Evolutionary conservation across 208 protist species (phyloP).

Genomic region (Leishmania major): DNA sequence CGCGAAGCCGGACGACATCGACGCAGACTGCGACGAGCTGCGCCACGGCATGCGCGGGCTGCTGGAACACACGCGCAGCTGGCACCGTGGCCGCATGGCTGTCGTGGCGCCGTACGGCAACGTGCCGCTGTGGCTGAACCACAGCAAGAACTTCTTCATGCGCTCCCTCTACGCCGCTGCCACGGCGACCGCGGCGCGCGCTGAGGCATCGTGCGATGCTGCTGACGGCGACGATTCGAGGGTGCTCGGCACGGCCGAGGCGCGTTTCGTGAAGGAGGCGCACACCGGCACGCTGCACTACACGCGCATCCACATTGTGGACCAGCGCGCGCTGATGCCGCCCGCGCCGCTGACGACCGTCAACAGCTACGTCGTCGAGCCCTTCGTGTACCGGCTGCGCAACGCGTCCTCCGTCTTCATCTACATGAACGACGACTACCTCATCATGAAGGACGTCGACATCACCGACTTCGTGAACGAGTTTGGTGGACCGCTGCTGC

Average conservation of each 20-base stretch:
- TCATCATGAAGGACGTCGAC: conserved; percentile 26
- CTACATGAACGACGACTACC: conserved; percentile 29
- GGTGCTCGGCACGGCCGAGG: conserved; percentile 2
- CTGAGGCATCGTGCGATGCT: not conserved
- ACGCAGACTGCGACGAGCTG: conserved; percentile 29
- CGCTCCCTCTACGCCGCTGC: conserved; percentile 11
- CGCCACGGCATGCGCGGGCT: conserved; percentile 27
- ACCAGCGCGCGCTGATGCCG: conserved; percentile 19
- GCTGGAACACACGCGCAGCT: conserved; percentile 19
- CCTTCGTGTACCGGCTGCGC: conserved; percentile 21
- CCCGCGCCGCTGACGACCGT: not conserved
- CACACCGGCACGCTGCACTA: conserved; percentile 19
- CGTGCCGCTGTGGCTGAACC: conserved; percentile 25
- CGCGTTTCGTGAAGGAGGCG: conserved; percentile 1
- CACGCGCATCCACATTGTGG: conserved; percentile 17
- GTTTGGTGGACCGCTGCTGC: conserved; percentile 1
- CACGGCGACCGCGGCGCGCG: not conserved
- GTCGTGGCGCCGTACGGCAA: conserved; percentile 22
- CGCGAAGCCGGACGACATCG: conserved; percentile 16
- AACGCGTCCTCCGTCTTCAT: conserved; percentile 16
- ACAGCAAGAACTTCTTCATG: conserved; percentile 23
- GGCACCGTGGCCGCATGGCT: conserved; percentile 10
- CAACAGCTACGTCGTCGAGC: conserved; percentile 21
- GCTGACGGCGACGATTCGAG: not conserved
- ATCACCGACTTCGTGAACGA: conserved; percentile 19